phyloP scores from a whole-genome alignment of 352 stramenopile species.

The Phytophthora meadii region DNA sequence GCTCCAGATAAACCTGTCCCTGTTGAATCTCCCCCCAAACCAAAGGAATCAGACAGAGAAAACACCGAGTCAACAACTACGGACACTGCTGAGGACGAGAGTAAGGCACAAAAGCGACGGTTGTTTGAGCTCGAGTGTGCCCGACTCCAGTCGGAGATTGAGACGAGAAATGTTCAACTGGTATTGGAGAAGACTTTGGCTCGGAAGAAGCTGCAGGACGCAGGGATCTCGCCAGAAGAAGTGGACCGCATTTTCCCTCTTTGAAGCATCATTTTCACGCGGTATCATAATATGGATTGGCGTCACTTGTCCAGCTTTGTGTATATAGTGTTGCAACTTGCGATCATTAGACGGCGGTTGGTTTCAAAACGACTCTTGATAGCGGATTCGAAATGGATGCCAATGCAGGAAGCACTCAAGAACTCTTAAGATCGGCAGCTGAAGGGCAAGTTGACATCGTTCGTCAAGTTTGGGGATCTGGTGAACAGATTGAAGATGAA shows the following conservation, averaged over 20 bases:
- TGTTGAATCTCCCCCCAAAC: slow-evolving; percentile 5
- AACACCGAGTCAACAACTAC: slow-evolving; percentile 10
- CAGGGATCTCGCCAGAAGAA: slow-evolving; percentile 45
- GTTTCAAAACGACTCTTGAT: too few relatives aligned
- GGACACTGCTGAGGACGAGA: slow-evolving; percentile 20
- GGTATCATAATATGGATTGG: too few relatives aligned
- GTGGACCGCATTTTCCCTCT: slow-evolving; percentile 58
- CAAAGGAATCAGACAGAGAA: slow-evolving; percentile 7
- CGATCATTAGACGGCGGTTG: too few relatives aligned
- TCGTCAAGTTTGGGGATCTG: too few relatives aligned
- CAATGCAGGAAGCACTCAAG: too few relatives aligned
- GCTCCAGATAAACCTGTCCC: background rate
- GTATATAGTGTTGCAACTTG: too few relatives aligned
- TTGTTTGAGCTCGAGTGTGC: slow-evolving; percentile 61
- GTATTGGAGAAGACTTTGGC: slow-evolving; percentile 59
- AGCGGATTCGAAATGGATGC: too few relatives aligned
- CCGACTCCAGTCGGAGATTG: slow-evolving; percentile 57
- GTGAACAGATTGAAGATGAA: too few relatives aligned
- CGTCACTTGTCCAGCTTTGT: too few relatives aligned
- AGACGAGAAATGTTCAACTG: slow-evolving; percentile 55
- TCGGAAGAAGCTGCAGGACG: slow-evolving; percentile 56
- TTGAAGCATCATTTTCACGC: slow-evolving; percentile 8
- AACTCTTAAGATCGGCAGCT: too few relatives aligned
- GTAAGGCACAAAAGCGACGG: slow-evolving; percentile 47
- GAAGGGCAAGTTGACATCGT: too few relatives aligned